Percentiles rank a stretch among this genome's conserved stretches.
Evolutionary conservation across 768 basidiomycete species (phyloP).

Genomic region (Hypsizygus marmoreus): DNA sequence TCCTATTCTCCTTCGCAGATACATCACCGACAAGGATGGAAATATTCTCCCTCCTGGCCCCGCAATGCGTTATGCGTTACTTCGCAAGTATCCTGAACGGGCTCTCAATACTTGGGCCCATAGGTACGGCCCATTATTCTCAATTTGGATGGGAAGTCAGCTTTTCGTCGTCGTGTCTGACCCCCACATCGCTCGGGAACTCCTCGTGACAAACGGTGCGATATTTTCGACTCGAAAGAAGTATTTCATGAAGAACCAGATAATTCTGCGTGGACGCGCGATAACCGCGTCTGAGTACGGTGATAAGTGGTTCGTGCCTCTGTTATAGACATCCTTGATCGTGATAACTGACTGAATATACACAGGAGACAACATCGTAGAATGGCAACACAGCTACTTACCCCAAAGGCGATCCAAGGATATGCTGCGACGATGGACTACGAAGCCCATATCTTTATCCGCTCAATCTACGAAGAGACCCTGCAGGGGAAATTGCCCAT

Average conservation of each 20-base stretch:
- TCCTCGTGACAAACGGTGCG: constrained; percentile 36
- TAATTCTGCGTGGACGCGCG: constrained; percentile 32
- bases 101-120: constrained; percentile 34
- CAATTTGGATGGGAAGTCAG: constrained; percentile 39
- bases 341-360: too few species aligned
- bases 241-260: constrained; percentile 38
- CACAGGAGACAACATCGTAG: constrained; percentile 44
- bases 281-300: constrained; percentile 35
- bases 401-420: constrained; percentile 32
- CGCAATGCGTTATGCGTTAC: constrained; percentile 28
- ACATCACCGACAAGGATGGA: constrained; percentile 20
- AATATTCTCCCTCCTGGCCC: constrained; percentile 29
- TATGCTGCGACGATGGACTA: constrained; percentile 38
- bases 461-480: constrained; percentile 33
- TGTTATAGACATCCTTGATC: too few species aligned
- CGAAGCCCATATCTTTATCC: constrained; percentile 40
- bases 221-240: constrained; percentile 34
- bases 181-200: constrained; percentile 33
- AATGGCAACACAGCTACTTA: constrained; percentile 36
- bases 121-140: constrained; percentile 33
- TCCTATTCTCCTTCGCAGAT: constrained; percentile 17
- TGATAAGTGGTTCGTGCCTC: constrained; percentile 29
- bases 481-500: constrained; percentile 31
- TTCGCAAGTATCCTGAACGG: constrained; percentile 35
- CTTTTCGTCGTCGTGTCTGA: constrained; percentile 39